Base-by-base conservation (phyloP, 495 filamentous ascomycete species). In the Hypoxylon intermedium region DNA sequence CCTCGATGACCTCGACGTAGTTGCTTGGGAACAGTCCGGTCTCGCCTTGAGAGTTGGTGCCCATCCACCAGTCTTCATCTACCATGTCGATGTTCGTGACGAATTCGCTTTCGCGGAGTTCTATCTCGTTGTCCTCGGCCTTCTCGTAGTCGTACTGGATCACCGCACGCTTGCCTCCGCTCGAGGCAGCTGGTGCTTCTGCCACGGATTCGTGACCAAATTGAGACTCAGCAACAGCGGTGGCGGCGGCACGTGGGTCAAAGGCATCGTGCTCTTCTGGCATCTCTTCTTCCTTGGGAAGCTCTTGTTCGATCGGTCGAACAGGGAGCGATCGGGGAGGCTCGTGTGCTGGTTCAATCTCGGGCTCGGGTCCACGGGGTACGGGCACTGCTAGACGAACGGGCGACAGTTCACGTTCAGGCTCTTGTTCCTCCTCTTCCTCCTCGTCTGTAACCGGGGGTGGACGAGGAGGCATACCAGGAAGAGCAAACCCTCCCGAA, bases 21-120 rank as follows among this genome's bases (percentile, higher is more conserved):
- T 96, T 97, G 72, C 90, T 93, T 0, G 94, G 94, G 79, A 99
- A 99, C 23, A 98, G 79, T 5, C 94, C 94, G 26, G 78, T 83
- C 68, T 97, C 90, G 53, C 94, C 95, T 44, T 74, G 78, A 5
- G 76, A 67, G 71, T 97, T 98, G 52, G 86, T 86, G 9, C 94
- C 94, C 82, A 94, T 87, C 94, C 94, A 99, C 94, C 94, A 99
- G 70, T 98, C 93, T 41, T 84, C 83, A 60, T 98, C 95, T 1
- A 98, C 92, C 91, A 96, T 95, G 40, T 99, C 92, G 67, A 99
- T 96, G 59, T 97, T 86, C n/a, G 87, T 93, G 30, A 99, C 87
- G 63, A 87, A 85, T 52, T 96, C 91, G 13, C 92, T 92, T 74
- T 99, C 94, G n/a, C 79, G 80, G 3, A 99, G 80, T 53, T 96